A percentile compares a stretch with the other conserved stretches of the same genome.
Conservation (phyloP, 1,284 basidiomycete species). For the Cutaneotrichosporon sp. region DNA sequence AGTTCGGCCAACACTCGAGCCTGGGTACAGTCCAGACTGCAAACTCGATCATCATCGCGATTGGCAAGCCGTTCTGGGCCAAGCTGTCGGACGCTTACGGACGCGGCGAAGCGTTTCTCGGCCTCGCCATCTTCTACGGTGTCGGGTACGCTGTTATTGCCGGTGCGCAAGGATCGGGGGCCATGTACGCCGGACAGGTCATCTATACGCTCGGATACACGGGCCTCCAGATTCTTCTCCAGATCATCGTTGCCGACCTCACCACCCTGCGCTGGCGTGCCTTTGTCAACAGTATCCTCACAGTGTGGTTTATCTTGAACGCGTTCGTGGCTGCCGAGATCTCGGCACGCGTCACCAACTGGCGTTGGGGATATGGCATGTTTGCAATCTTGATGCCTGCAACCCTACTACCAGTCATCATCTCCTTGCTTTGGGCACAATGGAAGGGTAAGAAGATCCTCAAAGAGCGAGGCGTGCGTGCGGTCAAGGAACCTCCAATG, state of each 20-base stretch:
- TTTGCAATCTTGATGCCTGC: conserved; percentile 39
- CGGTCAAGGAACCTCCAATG: background rate
- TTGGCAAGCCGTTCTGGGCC: conserved; percentile 75
- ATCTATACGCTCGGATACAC: conserved; percentile 55
- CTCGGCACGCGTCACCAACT: conserved; percentile 59
- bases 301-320: conserved; percentile 67
- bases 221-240: conserved; percentile 69
- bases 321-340: conserved; percentile 65
- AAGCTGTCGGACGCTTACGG: conserved; percentile 70
- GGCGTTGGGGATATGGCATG: conserved; percentile 70
- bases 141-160: conserved; percentile 44
- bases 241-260: conserved; percentile 74
- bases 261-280: conserved; percentile 75
- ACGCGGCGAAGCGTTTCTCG: conserved; percentile 60
- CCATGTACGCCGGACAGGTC: conserved; percentile 40
- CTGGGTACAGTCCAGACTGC: conserved; percentile 62
- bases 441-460: conserved; percentile 30
- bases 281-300: conserved; percentile 65
- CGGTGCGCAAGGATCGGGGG: conserved; percentile 29
- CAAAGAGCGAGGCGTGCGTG: conserved; percentile 1
- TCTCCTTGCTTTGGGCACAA: conserved; percentile 50
- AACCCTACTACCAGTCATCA: conserved; percentile 47
- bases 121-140: conserved; percentile 41
- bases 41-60: conserved; percentile 58
- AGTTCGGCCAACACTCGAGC: conserved; percentile 58